Percentiles rank a stretch among this genome's conserved stretches.
Conservation (phyloP, 345 rosid species). For the Corchorus capsularis region DNA sequence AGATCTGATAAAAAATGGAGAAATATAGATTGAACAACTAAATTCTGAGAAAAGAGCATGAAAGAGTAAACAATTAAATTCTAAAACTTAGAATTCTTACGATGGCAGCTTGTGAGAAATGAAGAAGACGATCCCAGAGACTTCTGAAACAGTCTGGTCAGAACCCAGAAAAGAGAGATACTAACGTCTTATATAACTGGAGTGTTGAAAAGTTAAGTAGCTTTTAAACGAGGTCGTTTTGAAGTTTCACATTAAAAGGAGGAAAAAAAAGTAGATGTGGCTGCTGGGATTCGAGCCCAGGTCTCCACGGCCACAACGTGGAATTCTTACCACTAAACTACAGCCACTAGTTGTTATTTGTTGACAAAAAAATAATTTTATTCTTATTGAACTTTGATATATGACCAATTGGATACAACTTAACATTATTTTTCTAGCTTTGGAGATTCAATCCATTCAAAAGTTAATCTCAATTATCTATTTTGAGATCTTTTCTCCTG, state of each 20-base stretch:
- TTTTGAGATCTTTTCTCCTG: too few species aligned
- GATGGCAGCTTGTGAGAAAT: not conserved
- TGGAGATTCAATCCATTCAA: too few species aligned
- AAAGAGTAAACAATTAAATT: not conserved
- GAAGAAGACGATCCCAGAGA: slow-evolving; percentile 1
- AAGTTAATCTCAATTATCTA: too few species aligned
- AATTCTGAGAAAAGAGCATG: not conserved
- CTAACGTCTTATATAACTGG: not conserved
- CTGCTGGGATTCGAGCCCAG: slow-evolving; percentile 98
- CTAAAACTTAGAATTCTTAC: not conserved
- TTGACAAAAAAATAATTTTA: too few species aligned
- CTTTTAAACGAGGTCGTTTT: not conserved
- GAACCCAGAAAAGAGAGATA: too few species aligned
- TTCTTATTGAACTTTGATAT: too few species aligned
- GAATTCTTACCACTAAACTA: slow-evolving; percentile 76
- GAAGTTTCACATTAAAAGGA: not conserved
- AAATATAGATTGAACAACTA: not conserved
- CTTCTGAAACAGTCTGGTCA: not conserved
- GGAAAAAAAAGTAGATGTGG: slow-evolving; percentile 38
- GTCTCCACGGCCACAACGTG: slow-evolving; percentile 95
- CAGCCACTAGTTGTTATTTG: too few species aligned
- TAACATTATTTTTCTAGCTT: too few species aligned
- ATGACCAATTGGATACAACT: too few species aligned
- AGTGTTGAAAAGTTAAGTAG: not conserved
- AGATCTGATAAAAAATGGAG: not conserved